A percentile compares a stretch with the other conserved stretches of the same genome.
Conservation (phyloP, 192 early-diverging fungal species). For the Coemansia sp. region DNA sequence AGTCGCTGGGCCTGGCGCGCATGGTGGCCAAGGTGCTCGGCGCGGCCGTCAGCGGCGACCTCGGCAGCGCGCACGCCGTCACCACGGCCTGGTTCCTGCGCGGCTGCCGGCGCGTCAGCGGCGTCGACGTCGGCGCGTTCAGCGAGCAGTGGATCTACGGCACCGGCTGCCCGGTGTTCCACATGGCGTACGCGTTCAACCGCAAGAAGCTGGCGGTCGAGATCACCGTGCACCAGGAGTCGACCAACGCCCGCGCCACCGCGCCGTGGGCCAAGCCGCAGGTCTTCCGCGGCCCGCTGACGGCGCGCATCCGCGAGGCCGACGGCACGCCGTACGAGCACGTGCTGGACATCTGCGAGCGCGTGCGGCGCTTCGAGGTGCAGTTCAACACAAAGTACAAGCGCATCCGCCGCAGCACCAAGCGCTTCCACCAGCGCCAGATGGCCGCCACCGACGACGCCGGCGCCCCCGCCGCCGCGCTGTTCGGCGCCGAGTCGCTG, state of each 20-base stretch:
- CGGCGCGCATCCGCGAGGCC: constrained; percentile 78
- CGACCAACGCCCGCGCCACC: constrained; percentile 60
- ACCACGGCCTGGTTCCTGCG: constrained; percentile 76
- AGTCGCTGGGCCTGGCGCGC: constrained; percentile 71
- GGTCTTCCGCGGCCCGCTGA: constrained; percentile 65
- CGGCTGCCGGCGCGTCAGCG: constrained; percentile 84
- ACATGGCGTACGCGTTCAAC: constrained; percentile 83
- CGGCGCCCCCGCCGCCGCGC: constrained; percentile 1
- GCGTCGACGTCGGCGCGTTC: constrained; percentile 79
- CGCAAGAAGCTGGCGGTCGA: constrained; percentile 97
- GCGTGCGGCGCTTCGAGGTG: constrained; percentile 79
- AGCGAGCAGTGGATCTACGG: constrained; percentile 95
- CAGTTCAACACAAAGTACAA: constrained; percentile 99
- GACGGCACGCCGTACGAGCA: constrained; percentile 85
- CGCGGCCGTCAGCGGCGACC: constrained; percentile 70
- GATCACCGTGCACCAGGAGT: constrained; percentile 76
- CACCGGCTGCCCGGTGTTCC: constrained; percentile 88
- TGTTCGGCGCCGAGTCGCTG: constrained; percentile 63
- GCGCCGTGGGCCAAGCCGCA: constrained; percentile 51
- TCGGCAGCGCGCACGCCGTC: constrained; percentile 57
- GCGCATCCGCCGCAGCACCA: constrained; percentile 84
- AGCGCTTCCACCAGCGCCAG: constrained; percentile 73
- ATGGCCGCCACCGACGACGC: constrained; percentile 61
- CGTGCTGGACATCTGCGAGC: constrained; percentile 79
- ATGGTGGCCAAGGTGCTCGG: constrained; percentile 81